Conservation (phyloP, 2,329 filamentous ascomycete species). For the Apiospora malaysiana region DNA sequence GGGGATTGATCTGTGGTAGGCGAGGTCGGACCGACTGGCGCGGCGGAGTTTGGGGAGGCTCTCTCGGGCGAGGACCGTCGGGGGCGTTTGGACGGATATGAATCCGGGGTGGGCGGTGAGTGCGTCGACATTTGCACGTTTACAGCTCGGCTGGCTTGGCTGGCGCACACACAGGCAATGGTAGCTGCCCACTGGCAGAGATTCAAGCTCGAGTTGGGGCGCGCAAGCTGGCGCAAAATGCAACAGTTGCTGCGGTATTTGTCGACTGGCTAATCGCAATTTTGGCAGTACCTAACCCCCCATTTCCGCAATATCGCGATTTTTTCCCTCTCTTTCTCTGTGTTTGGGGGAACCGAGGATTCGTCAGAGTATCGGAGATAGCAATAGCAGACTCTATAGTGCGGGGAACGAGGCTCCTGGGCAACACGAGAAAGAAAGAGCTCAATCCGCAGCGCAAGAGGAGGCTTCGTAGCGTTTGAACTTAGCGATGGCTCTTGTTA, state of each 20-base stretch:
- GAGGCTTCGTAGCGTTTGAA: not conserved
- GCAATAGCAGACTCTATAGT: not conserved
- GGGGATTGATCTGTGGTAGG: slow-evolving; percentile 36
- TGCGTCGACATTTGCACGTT: slow-evolving; percentile 48
- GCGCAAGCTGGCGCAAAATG: not conserved
- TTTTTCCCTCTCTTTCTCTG: not conserved
- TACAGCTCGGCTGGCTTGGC: not conserved
- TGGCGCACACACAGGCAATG: not conserved
- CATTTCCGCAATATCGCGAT: not conserved
- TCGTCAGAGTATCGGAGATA: not conserved
- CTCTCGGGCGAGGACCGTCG: slow-evolving; percentile 59
- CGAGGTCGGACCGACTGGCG: slow-evolving; percentile 43
- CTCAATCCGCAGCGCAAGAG: not conserved
- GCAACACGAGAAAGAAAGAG: not conserved
- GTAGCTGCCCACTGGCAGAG: not conserved
- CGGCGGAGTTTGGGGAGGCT: slow-evolving; percentile 46
- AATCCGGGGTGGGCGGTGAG: slow-evolving; percentile 55
- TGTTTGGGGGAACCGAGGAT: not conserved
- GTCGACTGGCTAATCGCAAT: slow-evolving; percentile 11
- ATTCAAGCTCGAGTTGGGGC: not conserved
- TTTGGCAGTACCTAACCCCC: slow-evolving; percentile 8
- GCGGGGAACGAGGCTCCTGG: slow-evolving; percentile 3
- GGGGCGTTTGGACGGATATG: slow-evolving; percentile 62
- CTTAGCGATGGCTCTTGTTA: not conserved
- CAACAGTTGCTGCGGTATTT: not conserved